A percentile compares a stretch with the other conserved stretches of the same genome.
These are phyloP conservation scores for Penicillium pulvis DNA, from an alignment of 495 filamentous ascomycete genomes.

Conservation along the genomic window DNA sequence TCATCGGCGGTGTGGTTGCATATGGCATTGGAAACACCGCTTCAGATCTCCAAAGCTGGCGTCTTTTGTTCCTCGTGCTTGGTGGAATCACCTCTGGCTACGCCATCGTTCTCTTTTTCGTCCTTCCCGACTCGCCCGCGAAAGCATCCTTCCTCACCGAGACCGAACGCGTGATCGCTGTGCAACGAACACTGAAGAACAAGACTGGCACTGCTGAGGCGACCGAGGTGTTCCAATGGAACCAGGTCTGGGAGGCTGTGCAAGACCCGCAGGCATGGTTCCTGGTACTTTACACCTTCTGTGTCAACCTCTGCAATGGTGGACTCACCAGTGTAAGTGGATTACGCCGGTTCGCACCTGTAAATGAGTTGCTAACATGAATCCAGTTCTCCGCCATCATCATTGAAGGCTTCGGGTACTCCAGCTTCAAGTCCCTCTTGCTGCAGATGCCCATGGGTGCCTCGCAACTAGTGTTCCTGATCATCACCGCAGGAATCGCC, in stretches of 20 bases:
- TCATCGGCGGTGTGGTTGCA: constrained; percentile 57
- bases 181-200: constrained; percentile 51
- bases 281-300: constrained; percentile 20
- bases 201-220: constrained; percentile 39
- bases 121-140: constrained; percentile 53
- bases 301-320: constrained; percentile 26
- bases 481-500: constrained; percentile 26
- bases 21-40: constrained; percentile 53
- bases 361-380: neutral
- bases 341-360: neutral
- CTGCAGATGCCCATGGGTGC: constrained; percentile 28
- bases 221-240: constrained; percentile 46
- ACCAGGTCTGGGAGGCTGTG: constrained; percentile 46
- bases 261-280: constrained; percentile 41
- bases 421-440: constrained; percentile 25
- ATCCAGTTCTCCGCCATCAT: constrained; percentile 23
- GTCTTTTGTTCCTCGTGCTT: constrained; percentile 44
- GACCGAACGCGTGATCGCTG: constrained; percentile 40
- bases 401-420: constrained; percentile 32
- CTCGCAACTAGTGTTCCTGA: constrained; percentile 28
- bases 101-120: constrained; percentile 39
- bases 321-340: constrained; percentile 27
- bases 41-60: constrained; percentile 42
- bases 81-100: constrained; percentile 42
- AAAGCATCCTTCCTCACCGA: constrained; percentile 45